Evolutionary conservation across 164 flowering plant genomes (phyloP).

Genomic region (Magnolia sinica): DNA sequence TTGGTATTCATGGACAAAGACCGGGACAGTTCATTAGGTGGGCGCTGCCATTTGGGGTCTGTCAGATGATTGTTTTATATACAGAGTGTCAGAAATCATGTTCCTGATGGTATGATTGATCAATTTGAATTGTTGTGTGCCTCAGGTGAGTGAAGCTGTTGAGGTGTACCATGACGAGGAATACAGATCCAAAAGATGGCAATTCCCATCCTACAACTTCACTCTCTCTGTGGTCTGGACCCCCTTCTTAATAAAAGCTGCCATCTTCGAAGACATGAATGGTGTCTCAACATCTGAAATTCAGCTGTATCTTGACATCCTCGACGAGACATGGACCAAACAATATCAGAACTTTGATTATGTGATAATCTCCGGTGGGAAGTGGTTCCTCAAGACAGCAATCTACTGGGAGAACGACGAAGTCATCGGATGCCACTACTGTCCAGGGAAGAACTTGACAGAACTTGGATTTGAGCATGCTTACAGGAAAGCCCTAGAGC

Average conservation of each 20-base stretch:
- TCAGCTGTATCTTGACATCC: constrained; percentile 69
- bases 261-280: constrained; percentile 65
- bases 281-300: constrained; percentile 77
- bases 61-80: neutral
- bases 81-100: neutral
- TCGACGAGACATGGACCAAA: constrained; percentile 61
- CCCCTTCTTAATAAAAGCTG: constrained; percentile 74
- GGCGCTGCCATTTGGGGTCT: neutral
- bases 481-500: constrained; percentile 48
- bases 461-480: constrained; percentile 60
- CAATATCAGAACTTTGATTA: constrained; percentile 53
- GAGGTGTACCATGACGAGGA: constrained; percentile 78
- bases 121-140: neutral
- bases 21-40: neutral
- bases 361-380: constrained; percentile 69
- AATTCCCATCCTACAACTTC: constrained; percentile 63
- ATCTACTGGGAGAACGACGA: constrained; percentile 64
- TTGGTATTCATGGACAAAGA: neutral
- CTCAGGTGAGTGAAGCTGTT: constrained; percentile 59
- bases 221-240: constrained; percentile 76
- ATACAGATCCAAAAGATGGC: constrained; percentile 67
- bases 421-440: constrained; percentile 76
- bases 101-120: neutral
- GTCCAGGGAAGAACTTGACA: constrained; percentile 56
- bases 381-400: constrained; percentile 91